phyloP scores from a whole-genome alignment of 2,329 filamentous ascomycete species.

The Aspergillus thermomutatus region DNA sequence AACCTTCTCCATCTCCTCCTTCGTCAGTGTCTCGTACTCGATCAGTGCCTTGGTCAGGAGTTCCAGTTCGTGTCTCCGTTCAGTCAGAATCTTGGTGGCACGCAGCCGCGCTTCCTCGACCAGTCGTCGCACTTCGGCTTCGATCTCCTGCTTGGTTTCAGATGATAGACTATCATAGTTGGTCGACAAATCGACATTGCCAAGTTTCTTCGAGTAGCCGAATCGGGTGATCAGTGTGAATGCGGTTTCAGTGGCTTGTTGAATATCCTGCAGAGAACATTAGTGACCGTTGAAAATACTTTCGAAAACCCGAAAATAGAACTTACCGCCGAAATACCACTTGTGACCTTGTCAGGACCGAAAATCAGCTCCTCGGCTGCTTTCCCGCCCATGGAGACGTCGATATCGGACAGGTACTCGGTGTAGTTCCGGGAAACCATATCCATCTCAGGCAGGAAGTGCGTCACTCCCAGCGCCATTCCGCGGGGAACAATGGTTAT shows the following conservation, averaged over 20 bases:
- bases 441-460: conserved; percentile 85
- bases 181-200: conserved; percentile 81
- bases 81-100: conserved; percentile 66
- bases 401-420: conserved; percentile 77
- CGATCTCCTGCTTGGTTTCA: conserved; percentile 81
- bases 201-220: conserved; percentile 84
- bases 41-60: conserved; percentile 83
- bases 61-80: conserved; percentile 80
- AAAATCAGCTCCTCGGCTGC: conserved; percentile 88
- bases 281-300: conserved; percentile 9
- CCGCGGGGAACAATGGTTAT: conserved; percentile 95
- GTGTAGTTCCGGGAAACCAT: conserved; percentile 84
- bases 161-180: conserved; percentile 80
- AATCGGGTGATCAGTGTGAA: conserved; percentile 84
- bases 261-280: conserved; percentile 63
- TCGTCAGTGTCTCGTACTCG: conserved; percentile 89
- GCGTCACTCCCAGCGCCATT: conserved; percentile 79
- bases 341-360: conserved; percentile 86
- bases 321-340: conserved; percentile 75
- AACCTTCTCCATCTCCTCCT: conserved; percentile 85
- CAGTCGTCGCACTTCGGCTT: conserved; percentile 79
- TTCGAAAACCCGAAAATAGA: background rate
- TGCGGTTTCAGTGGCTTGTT: conserved; percentile 74
- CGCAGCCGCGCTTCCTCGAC: conserved; percentile 78
- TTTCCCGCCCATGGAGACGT: conserved; percentile 79